Conservation (phyloP, 129 eudicot species). For the Pittosporum tobira region DNA sequence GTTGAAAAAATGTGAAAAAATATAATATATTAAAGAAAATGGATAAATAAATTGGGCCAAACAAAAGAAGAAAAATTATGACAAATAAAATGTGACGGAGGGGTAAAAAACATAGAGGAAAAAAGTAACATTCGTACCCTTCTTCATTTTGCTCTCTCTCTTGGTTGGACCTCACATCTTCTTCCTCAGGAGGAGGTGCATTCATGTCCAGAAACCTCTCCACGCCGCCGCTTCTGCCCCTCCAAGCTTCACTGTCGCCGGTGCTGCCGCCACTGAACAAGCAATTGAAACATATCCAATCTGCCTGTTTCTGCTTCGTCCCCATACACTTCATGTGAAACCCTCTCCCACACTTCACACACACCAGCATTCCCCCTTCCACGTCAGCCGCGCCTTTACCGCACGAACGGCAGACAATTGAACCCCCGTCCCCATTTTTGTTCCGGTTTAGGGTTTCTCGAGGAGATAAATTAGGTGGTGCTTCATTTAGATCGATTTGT, state of each 20-base stretch:
- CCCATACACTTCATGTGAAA: conserved; percentile 36
- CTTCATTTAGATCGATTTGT: conserved; percentile 28
- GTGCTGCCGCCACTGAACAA: conserved; percentile 11
- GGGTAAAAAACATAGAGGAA: not conserved
- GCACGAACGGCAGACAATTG: conserved; percentile 13
- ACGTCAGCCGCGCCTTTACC: too few species aligned
- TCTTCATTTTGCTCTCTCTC: not conserved
- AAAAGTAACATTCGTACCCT: not conserved
- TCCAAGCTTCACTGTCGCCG: conserved; percentile 13
- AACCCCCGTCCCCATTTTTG: not conserved
- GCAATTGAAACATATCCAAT: conserved; percentile 43
- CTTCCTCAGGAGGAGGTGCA: conserved; percentile 35
- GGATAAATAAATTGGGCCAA: too few species aligned
- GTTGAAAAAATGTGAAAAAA: too few species aligned
- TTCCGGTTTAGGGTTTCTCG: not conserved
- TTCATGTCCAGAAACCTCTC: conserved; percentile 36
- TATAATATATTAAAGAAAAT: too few species aligned
- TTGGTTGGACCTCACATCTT: not conserved
- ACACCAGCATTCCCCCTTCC: conserved; percentile 23
- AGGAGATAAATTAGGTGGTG: conserved; percentile 15
- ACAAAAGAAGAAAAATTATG: too few species aligned
- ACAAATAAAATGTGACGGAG: too few species aligned
- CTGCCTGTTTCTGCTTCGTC: conserved; percentile 20
- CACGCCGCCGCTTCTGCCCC: conserved; percentile 5
- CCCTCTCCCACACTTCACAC: conserved; percentile 35